Percentiles rank a stretch among this genome's conserved stretches.
These are phyloP conservation scores for Penicillium corylophilum DNA, from an alignment of 2,329 filamentous ascomycete species.

Conservation along the genomic window DNA sequence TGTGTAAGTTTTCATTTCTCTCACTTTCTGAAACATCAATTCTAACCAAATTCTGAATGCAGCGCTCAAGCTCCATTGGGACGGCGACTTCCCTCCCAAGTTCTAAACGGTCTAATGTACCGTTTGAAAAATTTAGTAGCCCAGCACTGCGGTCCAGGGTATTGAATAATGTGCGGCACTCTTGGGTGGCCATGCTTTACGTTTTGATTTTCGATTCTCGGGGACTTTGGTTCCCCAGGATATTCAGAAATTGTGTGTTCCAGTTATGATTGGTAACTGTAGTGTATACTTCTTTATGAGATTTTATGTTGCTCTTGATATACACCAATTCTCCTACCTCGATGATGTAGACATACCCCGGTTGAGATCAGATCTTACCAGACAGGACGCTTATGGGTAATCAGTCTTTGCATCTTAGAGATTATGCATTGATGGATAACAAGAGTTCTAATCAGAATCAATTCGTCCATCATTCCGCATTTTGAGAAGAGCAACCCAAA, in stretches of 20 bases:
- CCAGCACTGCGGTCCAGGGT: background rate
- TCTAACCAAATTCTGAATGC: slow-evolving; percentile 17
- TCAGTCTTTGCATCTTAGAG: too few relatives aligned
- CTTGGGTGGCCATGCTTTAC: slow-evolving; percentile 13
- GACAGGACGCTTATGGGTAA: too few relatives aligned
- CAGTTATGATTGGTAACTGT: slow-evolving; percentile 11
- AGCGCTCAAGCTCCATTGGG: slow-evolving; percentile 49
- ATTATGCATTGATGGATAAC: too few relatives aligned
- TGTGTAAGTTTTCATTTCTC: slow-evolving; percentile 30
- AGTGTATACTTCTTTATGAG: slow-evolving; percentile 19
- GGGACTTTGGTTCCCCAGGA: slow-evolving; percentile 15
- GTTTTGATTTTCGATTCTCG: slow-evolving; percentile 15
- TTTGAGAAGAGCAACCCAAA: too few relatives aligned
- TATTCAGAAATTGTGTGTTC: slow-evolving; percentile 24
- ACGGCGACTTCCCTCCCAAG: slow-evolving; percentile 36
- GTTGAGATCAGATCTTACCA: too few relatives aligned
- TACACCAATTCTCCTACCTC: background rate
- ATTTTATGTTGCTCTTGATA: background rate
- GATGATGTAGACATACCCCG: too few relatives aligned
- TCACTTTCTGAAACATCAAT: background rate
- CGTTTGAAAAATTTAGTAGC: background rate
- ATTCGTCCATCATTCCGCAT: too few relatives aligned
- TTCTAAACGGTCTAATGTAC: slow-evolving; percentile 3
- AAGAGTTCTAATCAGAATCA: too few relatives aligned
- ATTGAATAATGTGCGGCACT: slow-evolving; percentile 9